Conservation (phyloP, 2,329 filamentous ascomycete genomes). For the Lasiodiplodia sp. region DNA sequence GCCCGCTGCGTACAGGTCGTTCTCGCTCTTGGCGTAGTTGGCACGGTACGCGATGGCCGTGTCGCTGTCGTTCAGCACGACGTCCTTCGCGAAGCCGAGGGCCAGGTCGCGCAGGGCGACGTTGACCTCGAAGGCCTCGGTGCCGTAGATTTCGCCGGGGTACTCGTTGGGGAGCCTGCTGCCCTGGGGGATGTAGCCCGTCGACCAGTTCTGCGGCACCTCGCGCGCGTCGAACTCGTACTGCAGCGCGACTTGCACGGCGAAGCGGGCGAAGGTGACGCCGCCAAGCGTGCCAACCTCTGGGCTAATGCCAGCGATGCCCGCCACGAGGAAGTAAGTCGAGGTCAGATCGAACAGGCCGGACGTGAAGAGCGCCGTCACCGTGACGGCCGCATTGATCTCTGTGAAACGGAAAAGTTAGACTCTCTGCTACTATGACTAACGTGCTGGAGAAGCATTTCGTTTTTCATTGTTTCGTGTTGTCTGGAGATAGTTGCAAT, state of each 20-base stretch:
- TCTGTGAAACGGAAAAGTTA: slow-evolving; percentile 48
- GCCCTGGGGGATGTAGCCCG: slow-evolving; percentile 74
- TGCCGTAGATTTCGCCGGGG: slow-evolving; percentile 49
- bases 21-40: slow-evolving; percentile 38
- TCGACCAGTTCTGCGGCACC: slow-evolving; percentile 68
- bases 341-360: slow-evolving; percentile 67
- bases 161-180: slow-evolving; percentile 57
- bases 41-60: slow-evolving; percentile 48
- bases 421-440: not conserved
- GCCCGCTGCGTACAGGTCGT: slow-evolving; percentile 36
- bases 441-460: not conserved
- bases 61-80: slow-evolving; percentile 46
- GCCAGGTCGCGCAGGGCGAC: slow-evolving; percentile 45
- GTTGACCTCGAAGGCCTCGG: slow-evolving; percentile 53
- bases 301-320: slow-evolving; percentile 78
- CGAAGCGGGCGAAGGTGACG: slow-evolving; percentile 72
- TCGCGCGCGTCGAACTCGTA: slow-evolving; percentile 78
- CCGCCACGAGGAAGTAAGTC: slow-evolving; percentile 75
- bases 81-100: slow-evolving; percentile 43
- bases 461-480: no score
- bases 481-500: no score
- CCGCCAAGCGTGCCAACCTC: slow-evolving; percentile 69
- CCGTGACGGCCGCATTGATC: slow-evolving; percentile 76
- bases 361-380: slow-evolving; percentile 69
- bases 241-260: slow-evolving; percentile 77